Conservation (phyloP, 805 yeast species). For the Candida koratica region DNA sequence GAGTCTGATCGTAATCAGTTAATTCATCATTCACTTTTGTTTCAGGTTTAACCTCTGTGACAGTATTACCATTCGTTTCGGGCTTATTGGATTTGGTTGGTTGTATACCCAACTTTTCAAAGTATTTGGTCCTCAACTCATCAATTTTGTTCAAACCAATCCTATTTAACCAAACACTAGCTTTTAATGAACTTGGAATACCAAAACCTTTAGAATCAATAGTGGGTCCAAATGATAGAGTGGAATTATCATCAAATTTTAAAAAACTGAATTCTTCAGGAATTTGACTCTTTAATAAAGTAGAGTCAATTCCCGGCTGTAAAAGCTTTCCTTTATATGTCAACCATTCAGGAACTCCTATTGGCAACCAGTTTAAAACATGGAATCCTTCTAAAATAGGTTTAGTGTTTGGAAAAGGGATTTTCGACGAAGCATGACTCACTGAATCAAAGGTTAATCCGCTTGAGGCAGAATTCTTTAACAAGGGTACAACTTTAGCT, state of each 20-base stretch:
- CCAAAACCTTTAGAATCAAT: slow-evolving; percentile 32
- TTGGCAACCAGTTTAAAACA: slow-evolving; percentile 44
- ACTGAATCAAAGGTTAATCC: slow-evolving; percentile 28
- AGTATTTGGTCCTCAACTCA: slow-evolving; percentile 20
- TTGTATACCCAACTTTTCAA: slow-evolving; percentile 13
- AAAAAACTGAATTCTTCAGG: slow-evolving; percentile 17
- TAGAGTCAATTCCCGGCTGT: slow-evolving; percentile 27
- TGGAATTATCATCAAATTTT: slow-evolving; percentile 20
- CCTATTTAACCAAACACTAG: slow-evolving; percentile 38
- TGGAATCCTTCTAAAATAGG: slow-evolving; percentile 39
- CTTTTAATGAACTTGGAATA: slow-evolving; percentile 28
- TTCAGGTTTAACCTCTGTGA: slow-evolving; percentile 3
- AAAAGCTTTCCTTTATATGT: slow-evolving; percentile 24
- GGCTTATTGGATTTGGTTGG: slow-evolving; percentile 8
- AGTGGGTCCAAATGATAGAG: slow-evolving; percentile 35
- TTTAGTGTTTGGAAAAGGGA: slow-evolving; percentile 31
- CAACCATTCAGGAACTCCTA: slow-evolving; percentile 42
- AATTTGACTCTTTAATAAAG: slow-evolving; percentile 22
- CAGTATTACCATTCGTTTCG: slow-evolving; percentile 9
- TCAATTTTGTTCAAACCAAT: slow-evolving; percentile 32
- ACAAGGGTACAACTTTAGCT: slow-evolving; percentile 62
- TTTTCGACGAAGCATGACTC: slow-evolving; percentile 28
- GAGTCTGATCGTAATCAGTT: slow-evolving; percentile 13
- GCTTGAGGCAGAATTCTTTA: slow-evolving; percentile 19
- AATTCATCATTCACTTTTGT: slow-evolving; percentile 10